Evolutionary conservation across 2,329 filamentous ascomycete species (phyloP), one percentile per base, ranked within the genome.

Genomic region (Geoglossum cookeanum): DNA sequence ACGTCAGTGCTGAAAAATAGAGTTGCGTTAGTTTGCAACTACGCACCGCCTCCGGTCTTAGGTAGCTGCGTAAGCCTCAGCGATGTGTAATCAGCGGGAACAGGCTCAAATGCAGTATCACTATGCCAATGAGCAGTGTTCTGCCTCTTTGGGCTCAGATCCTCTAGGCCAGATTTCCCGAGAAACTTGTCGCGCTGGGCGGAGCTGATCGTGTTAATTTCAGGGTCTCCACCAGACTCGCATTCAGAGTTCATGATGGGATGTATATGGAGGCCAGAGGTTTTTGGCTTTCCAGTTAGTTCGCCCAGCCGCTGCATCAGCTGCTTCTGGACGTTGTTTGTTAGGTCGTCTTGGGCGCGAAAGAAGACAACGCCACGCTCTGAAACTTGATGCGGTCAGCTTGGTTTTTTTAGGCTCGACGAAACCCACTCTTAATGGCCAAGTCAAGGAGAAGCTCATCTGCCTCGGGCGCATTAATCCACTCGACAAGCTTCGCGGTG

Each of bases 171-270:
- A 35, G 54, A 22, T 55, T 30, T 9, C 44, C 15, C 35, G 45
- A 55, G 35, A 55, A 30, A 35, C 45, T 55, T 9, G 37, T 55
- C 2, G 54, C 54, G 17, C 30, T n/a, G 33, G 37, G 44, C 54
- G 54, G 74, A 75, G 57, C 73, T 77, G 64, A 80, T 79, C 57
- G 79, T 75, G 57, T 71, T 75, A 60, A 80, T 75, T 63, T 80
- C 72, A 62, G 78, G 75, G 39, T 75, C 75, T 0, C 79, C 74
- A 58, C 72, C 74, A 22, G 71, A 72, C 60, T 75, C 73, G 59
- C 30, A 48, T 2, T 7, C 11, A 8, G 32, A 15, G 54, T 78
- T 74, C 0, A 73, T 74, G 30, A 79, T 62, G 4, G 78, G 77
- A 60, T 80, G 78, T 6, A 78, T 71, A 58, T 80, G 77, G 29